These are phyloP conservation scores for Tulasnella sp. DNA, from an alignment of 768 basidiomycete species.

Conservation along the genomic window DNA sequence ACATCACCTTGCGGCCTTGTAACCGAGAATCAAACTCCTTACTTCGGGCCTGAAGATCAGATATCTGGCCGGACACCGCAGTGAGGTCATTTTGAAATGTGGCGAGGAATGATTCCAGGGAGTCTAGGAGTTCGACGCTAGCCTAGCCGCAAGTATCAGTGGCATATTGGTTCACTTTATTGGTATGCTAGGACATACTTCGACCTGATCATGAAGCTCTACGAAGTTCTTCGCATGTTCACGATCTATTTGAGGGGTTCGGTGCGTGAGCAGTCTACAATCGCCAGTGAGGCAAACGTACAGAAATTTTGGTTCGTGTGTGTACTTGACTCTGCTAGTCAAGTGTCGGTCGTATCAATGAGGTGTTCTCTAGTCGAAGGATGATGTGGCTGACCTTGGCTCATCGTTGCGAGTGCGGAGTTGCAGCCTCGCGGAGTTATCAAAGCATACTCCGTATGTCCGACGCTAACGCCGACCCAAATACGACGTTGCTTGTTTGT, in stretches of 20 bases:
- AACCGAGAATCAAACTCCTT: conserved; percentile 81
- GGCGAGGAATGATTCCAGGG: conserved; percentile 80
- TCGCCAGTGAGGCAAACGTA: neutral
- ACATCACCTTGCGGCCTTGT: conserved; percentile 64
- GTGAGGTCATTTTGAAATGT: conserved; percentile 93
- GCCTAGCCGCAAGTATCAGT: conserved; percentile 38
- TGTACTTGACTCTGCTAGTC: neutral
- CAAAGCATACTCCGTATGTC: no score
- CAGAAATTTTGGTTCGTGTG: neutral
- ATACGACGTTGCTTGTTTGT: no score
- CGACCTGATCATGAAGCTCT: conserved; percentile 83
- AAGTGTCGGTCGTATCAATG: neutral
- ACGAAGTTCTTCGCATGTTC: conserved; percentile 53
- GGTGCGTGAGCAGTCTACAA: no score
- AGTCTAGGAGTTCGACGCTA: conserved; percentile 72
- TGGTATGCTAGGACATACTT: conserved; percentile 35
- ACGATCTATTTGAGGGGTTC: conserved; percentile 24
- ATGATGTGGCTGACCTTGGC: neutral
- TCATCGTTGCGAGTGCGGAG: neutral
- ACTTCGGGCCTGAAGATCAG: conserved; percentile 81
- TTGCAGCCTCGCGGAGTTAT: no score
- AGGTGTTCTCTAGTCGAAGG: neutral
- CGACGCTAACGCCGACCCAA: no score
- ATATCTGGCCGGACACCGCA: conserved; percentile 91
- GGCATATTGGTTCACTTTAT: neutral